Conservation (phyloP, 768 basidiomycete genomes). For the Collybia sp. region DNA sequence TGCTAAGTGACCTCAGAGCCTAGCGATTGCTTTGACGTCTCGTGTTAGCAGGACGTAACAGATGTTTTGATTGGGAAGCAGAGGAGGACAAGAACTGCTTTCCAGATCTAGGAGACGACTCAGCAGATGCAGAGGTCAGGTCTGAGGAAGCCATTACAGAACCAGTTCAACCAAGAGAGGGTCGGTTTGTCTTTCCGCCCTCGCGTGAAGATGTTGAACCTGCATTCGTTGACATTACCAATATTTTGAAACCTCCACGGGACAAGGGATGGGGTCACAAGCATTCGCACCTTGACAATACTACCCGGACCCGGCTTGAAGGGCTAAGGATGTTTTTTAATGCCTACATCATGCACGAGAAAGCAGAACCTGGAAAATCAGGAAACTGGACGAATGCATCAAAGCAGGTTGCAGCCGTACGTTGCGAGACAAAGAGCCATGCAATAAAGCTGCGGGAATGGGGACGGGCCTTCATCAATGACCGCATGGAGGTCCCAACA, state of each 20-base stretch:
- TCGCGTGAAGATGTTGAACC: background rate
- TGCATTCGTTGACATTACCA: background rate
- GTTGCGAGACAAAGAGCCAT: background rate
- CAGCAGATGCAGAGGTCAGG: background rate
- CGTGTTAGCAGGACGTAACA: no score
- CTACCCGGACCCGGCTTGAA: background rate
- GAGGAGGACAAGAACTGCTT: background rate
- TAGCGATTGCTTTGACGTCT: no score
- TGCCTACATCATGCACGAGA: background rate
- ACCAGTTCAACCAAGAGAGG: no score
- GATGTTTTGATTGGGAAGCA: no score
- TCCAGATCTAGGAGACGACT: background rate
- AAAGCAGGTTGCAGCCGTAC: background rate
- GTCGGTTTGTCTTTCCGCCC: background rate
- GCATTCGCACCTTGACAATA: background rate
- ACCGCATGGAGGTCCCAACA: background rate
- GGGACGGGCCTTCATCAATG: background rate
- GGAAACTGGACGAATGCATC: constrained; percentile 2
- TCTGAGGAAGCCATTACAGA: no score
- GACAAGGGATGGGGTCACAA: background rate
- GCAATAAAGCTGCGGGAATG: constrained; percentile 3
- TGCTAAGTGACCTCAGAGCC: no score
- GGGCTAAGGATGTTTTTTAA: background rate
- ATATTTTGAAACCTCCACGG: background rate
- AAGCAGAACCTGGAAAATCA: background rate